Evolutionary conservation across 192 early-diverging fungal species (phyloP).

Genomic region (Lobosporangium transversale): DNA sequence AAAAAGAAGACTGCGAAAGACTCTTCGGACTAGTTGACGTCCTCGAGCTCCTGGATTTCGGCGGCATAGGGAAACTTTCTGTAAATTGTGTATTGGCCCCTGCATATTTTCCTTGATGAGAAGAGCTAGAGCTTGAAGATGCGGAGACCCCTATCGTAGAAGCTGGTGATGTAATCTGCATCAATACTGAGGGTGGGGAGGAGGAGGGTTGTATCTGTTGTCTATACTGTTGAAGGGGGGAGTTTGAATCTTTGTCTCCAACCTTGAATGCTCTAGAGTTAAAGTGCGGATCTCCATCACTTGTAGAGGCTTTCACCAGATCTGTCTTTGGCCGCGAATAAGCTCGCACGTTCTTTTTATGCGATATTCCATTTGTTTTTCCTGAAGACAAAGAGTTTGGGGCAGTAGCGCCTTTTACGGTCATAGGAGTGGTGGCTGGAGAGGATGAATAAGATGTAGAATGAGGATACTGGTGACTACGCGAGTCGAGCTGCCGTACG

Average conservation of each 20-base stretch:
- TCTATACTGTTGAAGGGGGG: too few relatives aligned
- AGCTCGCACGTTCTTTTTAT: background rate
- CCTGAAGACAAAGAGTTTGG: background rate
- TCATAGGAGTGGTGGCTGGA: background rate
- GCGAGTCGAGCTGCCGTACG: too few relatives aligned
- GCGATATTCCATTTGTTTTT: conserved; percentile 1
- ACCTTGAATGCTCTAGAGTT: conserved; percentile 15
- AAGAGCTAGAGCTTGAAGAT: background rate
- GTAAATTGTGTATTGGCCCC: background rate
- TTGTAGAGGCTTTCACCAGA: background rate
- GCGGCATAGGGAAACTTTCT: conserved; percentile 20
- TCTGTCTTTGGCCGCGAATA: conserved; percentile 6
- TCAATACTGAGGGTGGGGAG: too few relatives aligned
- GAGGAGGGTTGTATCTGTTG: too few relatives aligned
- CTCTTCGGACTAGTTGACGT: background rate
- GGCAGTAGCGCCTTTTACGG: background rate
- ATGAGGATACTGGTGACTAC: too few relatives aligned
- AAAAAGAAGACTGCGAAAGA: background rate
- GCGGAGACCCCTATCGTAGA: background rate
- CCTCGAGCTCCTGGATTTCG: background rate
- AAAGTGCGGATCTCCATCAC: background rate
- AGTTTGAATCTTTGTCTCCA: background rate
- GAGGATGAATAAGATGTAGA: background rate
- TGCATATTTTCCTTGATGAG: background rate
- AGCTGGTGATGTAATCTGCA: too few relatives aligned